phyloP scores from a whole-genome alignment of 805 yeast genomes.

The Phaffomyces thermotolerans region DNA sequence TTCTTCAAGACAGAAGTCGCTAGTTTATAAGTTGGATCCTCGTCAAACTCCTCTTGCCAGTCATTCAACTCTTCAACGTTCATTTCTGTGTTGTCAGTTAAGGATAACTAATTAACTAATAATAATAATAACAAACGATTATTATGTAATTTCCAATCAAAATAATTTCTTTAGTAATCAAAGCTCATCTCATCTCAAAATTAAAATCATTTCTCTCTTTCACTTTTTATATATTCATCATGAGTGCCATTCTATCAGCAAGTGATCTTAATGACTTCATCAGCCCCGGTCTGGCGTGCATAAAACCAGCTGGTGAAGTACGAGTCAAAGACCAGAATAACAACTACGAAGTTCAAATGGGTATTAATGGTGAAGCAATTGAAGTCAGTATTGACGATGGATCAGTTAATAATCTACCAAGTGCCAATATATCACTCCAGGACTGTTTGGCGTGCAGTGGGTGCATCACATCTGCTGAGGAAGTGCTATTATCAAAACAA shows the following conservation, averaged over 20 bases:
- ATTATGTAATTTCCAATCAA: neutral
- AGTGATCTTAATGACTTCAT: constrained; percentile 93
- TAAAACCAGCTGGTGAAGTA: constrained; percentile 65
- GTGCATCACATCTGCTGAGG: constrained; percentile 96
- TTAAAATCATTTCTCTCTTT: neutral
- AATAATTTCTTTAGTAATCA: neutral
- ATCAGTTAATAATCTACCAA: constrained; percentile 40
- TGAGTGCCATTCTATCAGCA: constrained; percentile 85
- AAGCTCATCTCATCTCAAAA: neutral
- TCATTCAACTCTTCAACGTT: constrained; percentile 1
- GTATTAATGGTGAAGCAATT: constrained; percentile 48
- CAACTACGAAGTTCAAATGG: constrained; percentile 49
- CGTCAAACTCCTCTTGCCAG: constrained; percentile 21
- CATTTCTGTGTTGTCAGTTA: neutral
- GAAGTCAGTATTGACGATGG: constrained; percentile 62
- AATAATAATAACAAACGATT: too few relatives aligned
- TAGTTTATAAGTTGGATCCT: constrained; percentile 24
- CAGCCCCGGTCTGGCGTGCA: constrained; percentile 89
- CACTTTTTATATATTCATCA: constrained; percentile 19
- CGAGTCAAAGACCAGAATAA: constrained; percentile 20
- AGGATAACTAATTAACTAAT: too few relatives aligned
- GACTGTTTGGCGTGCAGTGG: constrained; percentile 98
- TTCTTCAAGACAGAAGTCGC: constrained; percentile 31
- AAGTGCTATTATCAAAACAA: constrained; percentile 83
- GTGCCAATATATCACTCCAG: constrained; percentile 82